Evolutionary conservation across 192 early-diverging fungal species (phyloP).

Genomic region (Podila horticola): DNA sequence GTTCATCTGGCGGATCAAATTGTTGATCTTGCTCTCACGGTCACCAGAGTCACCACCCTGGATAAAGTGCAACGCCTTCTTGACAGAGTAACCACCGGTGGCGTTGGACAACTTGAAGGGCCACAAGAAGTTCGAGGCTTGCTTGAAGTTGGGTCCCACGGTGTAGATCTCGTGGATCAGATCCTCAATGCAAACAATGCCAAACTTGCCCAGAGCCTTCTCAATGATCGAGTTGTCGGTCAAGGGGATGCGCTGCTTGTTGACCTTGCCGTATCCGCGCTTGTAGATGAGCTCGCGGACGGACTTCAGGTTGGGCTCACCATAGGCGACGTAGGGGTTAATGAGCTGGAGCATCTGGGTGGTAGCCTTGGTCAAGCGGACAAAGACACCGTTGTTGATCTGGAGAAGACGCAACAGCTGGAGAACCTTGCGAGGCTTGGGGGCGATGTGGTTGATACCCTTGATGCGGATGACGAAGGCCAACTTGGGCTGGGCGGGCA

Average conservation of each 20-base stretch:
- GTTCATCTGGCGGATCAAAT: conserved; percentile 95
- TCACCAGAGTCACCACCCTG: conserved; percentile 98
- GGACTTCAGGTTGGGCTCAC: conserved; percentile 98
- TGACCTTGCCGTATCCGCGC: conserved; percentile 98
- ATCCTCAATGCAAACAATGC: conserved; percentile 98
- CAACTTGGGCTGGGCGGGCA: conserved; percentile 95
- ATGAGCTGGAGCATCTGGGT: conserved; percentile 98
- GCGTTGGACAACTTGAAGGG: conserved; percentile 99
- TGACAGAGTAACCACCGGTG: conserved; percentile 91
- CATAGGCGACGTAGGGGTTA: conserved; percentile 93
- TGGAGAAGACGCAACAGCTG: conserved; percentile 98
- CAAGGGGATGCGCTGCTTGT: conserved; percentile 97
- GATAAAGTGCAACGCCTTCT: conserved; percentile 97
- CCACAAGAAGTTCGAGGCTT: conserved; percentile 99
- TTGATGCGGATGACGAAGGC: conserved; percentile 99
- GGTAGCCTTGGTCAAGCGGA: conserved; percentile 96
- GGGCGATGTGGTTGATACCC: conserved; percentile 99
- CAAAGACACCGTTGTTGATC: conserved; percentile 99
- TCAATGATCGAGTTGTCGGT: conserved; percentile 97
- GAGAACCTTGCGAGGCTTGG: conserved; percentile 99
- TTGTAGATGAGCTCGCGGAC: conserved; percentile 99
- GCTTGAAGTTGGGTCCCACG: conserved; percentile 97
- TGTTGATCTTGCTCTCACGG: conserved; percentile 98
- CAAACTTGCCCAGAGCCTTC: conserved; percentile 89
- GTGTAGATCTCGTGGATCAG: conserved; percentile 99